These are phyloP conservation scores for Cytidiella melzeri DNA, from an alignment of 768 basidiomycete genomes.

Conservation along the genomic window DNA sequence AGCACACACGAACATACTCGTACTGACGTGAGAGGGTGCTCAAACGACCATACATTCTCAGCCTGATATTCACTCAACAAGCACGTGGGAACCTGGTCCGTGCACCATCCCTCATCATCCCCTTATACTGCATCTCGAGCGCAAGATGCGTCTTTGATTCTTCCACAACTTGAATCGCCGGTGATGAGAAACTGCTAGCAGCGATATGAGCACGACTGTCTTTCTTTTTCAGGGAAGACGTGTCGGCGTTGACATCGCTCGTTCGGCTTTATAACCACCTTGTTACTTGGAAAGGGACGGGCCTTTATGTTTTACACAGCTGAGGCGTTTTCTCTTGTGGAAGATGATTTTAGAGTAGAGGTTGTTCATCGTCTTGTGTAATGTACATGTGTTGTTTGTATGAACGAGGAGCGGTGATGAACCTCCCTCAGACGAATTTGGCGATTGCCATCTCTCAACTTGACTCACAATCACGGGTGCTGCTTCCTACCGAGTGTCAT, in stretches of 20 bases:
- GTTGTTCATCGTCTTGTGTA: too few species aligned
- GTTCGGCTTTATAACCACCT: slow-evolving; percentile 21
- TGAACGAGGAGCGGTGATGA: too few species aligned
- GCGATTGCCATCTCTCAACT: too few species aligned
- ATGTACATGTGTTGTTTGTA: too few species aligned
- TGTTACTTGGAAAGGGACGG: slow-evolving; percentile 21
- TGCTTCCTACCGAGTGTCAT: too few species aligned
- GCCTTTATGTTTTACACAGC: slow-evolving; percentile 13
- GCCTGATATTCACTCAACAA: background rate
- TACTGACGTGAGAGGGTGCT: too few species aligned
- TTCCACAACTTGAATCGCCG: slow-evolving; percentile 20
- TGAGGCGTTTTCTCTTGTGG: slow-evolving; percentile 15
- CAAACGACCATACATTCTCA: too few species aligned
- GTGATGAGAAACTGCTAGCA: slow-evolving; percentile 14
- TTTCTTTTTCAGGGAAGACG: slow-evolving; percentile 1
- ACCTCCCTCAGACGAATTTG: too few species aligned
- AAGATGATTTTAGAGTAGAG: slow-evolving; percentile 14
- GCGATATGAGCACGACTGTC: slow-evolving; percentile 19
- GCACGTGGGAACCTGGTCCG: slow-evolving; percentile 14
- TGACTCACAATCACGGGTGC: too few species aligned
- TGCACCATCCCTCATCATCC: slow-evolving; percentile 11
- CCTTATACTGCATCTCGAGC: background rate
- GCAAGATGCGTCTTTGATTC: slow-evolving; percentile 12
- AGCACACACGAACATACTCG: too few species aligned
- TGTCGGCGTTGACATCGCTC: slow-evolving; percentile 22